phyloP scores from a whole-genome alignment of 2,329 filamentous ascomycete genomes.

The Monosporascus sp. region DNA sequence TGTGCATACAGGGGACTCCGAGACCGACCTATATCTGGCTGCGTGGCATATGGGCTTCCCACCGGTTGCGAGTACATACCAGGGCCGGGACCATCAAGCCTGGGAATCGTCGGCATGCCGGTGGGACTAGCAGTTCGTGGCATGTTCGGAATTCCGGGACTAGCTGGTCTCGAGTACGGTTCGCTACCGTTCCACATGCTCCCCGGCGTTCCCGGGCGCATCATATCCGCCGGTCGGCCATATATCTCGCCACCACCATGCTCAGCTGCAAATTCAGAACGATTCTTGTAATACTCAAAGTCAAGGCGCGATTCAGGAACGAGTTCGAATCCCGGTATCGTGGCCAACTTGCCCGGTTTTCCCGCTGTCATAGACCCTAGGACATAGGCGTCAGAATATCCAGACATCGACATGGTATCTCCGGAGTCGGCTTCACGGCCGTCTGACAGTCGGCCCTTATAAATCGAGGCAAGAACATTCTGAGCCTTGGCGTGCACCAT shows the following conservation, averaged over 20 bases:
- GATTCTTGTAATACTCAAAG: slow-evolving; percentile 87
- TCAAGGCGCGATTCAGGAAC: slow-evolving; percentile 83
- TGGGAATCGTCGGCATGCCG: slow-evolving; percentile 17
- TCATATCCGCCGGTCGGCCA: slow-evolving; percentile 53
- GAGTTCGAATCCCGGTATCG: slow-evolving; percentile 75
- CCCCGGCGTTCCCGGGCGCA: slow-evolving; percentile 57
- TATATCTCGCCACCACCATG: slow-evolving; percentile 73
- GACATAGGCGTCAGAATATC: slow-evolving; percentile 76
- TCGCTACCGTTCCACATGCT: slow-evolving; percentile 43
- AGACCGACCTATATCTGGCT: slow-evolving; percentile 24
- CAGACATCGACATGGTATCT: slow-evolving; percentile 55
- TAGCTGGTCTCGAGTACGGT: slow-evolving; percentile 43
- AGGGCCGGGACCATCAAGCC: slow-evolving; percentile 20
- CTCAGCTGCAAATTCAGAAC: slow-evolving; percentile 80
- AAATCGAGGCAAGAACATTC: slow-evolving; percentile 79
- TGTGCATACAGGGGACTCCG: slow-evolving; percentile 46
- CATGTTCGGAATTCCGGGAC: slow-evolving; percentile 34
- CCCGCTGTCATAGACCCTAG: slow-evolving; percentile 70
- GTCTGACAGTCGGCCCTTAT: slow-evolving; percentile 72
- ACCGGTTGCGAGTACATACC: slow-evolving; percentile 18
- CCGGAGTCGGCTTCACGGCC: slow-evolving; percentile 54
- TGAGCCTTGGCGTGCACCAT: slow-evolving; percentile 93
- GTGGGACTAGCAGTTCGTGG: slow-evolving; percentile 23
- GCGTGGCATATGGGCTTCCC: slow-evolving; percentile 20
- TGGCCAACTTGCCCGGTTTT: slow-evolving; percentile 41